phyloP scores from a whole-genome alignment of 2,329 filamentous ascomycete species.

The Lasiodiplodia hormozganensis region DNA sequence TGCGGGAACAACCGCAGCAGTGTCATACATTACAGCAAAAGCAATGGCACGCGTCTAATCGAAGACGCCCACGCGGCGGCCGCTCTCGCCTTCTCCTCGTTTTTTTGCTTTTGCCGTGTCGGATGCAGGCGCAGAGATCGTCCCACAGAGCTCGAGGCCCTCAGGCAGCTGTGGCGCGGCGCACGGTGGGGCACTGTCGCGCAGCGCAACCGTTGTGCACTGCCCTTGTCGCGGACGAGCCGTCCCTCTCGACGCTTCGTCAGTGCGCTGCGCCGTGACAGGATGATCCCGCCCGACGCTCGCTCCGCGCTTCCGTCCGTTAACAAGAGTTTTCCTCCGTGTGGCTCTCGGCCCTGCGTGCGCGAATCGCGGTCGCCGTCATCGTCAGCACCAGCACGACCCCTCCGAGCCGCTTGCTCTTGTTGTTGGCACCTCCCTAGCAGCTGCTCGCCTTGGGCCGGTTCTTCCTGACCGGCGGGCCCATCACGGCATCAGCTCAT shows the following conservation, averaged over 20 bases:
- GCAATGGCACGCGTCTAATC: not conserved
- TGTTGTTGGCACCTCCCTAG: not conserved
- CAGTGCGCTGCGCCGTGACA: slow-evolving; percentile 22
- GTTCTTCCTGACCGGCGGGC: not conserved
- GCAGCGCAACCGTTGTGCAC: slow-evolving; percentile 9
- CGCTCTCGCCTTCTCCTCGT: not conserved
- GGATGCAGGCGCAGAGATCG: not conserved
- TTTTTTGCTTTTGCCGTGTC: not conserved
- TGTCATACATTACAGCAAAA: slow-evolving; percentile 17
- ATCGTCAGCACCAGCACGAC: slow-evolving; percentile 11
- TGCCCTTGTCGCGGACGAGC: slow-evolving; percentile 18
- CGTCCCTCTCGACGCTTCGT: slow-evolving; percentile 23
- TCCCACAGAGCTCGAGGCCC: not conserved
- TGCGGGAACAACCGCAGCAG: not conserved
- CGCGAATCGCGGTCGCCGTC: slow-evolving; percentile 19
- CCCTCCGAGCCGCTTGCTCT: slow-evolving; percentile 9
- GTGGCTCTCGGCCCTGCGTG: not conserved
- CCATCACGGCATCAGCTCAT: not conserved
- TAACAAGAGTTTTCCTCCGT: slow-evolving; percentile 12
- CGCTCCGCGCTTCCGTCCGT: slow-evolving; percentile 22
- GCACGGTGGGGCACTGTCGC: slow-evolving; percentile 2
- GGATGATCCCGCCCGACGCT: slow-evolving; percentile 22
- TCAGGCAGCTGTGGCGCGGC: slow-evolving; percentile 6
- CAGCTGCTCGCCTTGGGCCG: not conserved
- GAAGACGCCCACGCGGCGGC: not conserved